phyloP scores from a whole-genome alignment of 164 flowering plant species.

The Chimonanthus salicifolius region DNA sequence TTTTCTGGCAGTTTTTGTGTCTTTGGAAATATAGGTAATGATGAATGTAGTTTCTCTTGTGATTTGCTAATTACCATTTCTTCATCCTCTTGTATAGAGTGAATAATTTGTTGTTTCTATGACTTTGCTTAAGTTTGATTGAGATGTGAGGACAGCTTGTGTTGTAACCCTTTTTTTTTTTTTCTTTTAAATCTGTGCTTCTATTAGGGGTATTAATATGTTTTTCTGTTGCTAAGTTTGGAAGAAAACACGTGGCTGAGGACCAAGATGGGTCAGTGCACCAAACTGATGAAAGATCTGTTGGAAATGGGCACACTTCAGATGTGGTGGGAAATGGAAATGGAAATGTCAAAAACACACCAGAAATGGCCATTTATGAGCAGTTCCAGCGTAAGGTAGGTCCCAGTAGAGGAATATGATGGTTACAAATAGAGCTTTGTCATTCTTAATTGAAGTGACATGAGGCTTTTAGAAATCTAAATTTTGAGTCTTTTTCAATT shows the following conservation, averaged over 20 bases:
- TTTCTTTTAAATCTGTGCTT: neutral
- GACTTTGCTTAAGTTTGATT: no score
- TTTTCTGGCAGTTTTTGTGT: no score
- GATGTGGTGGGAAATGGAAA: slow-evolving; percentile 31
- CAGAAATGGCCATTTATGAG: slow-evolving; percentile 76
- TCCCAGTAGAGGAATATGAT: neutral
- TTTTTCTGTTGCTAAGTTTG: slow-evolving; percentile 91
- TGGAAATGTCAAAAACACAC: slow-evolving; percentile 35
- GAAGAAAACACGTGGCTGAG: slow-evolving; percentile 54
- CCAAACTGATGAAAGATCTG: slow-evolving; percentile 16
- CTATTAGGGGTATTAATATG: slow-evolving; percentile 64
- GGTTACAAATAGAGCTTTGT: neutral
- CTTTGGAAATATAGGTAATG: no score
- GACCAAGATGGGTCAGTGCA: slow-evolving; percentile 17
- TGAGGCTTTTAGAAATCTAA: neutral
- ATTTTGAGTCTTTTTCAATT: slow-evolving; percentile 1
- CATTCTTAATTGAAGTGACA: neutral
- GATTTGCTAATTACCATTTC: no score
- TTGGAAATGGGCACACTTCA: slow-evolving; percentile 34
- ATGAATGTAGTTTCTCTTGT: no score
- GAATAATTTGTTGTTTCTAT: no score
- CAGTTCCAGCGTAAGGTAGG: slow-evolving; percentile 67
- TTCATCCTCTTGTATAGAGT: no score
- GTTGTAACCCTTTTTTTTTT: neutral
- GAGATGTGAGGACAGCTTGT: no score